Evolutionary conservation across 2,329 filamentous ascomycete species (phyloP).

Genomic region (Cladosporium cucumerinum): DNA sequence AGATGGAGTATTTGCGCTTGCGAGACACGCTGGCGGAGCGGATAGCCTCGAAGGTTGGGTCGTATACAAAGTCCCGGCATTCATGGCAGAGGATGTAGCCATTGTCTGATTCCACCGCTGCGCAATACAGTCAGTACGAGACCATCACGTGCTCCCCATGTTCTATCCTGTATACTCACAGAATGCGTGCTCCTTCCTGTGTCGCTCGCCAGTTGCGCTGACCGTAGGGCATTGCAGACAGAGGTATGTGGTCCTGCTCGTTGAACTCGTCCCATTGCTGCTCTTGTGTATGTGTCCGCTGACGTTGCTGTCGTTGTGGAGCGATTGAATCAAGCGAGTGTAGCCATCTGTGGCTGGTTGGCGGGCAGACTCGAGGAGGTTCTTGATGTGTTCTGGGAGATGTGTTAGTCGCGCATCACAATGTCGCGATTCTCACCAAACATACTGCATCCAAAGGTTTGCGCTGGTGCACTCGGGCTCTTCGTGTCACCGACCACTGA

Average conservation of each 20-base stretch:
- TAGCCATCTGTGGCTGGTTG: conserved; percentile 70
- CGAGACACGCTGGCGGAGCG: conserved; percentile 56
- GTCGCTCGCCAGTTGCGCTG: conserved; percentile 64
- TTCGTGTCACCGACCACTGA: conserved; percentile 32
- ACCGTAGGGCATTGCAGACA: conserved; percentile 71
- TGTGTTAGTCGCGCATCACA: conserved; percentile 29
- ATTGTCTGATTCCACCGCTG: conserved; percentile 74
- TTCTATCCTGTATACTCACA: conserved; percentile 48
- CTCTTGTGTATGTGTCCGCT: conserved; percentile 65
- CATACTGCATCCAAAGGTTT: conserved; percentile 44
- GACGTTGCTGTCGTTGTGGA: conserved; percentile 66
- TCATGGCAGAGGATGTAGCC: conserved; percentile 76
- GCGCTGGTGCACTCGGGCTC: conserved; percentile 35
- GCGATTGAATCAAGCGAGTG: conserved; percentile 65
- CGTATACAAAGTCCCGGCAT: conserved; percentile 79
- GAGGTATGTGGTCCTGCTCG: conserved; percentile 50
- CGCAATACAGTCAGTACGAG: conserved; percentile 26
- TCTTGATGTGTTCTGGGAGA: conserved; percentile 66
- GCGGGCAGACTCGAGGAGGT: conserved; percentile 63
- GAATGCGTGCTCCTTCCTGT: conserved; percentile 71
- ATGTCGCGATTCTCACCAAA: conserved; percentile 5
- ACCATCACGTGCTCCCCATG: neutral
- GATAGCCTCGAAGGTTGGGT: conserved; percentile 73
- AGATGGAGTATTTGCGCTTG: conserved; percentile 61
- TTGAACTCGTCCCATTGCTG: conserved; percentile 21